Percentiles rank a stretch among this genome's conserved stretches.
Conservation (phyloP, 2,329 filamentous ascomycete species). For the Aspergillus arachidicola region DNA sequence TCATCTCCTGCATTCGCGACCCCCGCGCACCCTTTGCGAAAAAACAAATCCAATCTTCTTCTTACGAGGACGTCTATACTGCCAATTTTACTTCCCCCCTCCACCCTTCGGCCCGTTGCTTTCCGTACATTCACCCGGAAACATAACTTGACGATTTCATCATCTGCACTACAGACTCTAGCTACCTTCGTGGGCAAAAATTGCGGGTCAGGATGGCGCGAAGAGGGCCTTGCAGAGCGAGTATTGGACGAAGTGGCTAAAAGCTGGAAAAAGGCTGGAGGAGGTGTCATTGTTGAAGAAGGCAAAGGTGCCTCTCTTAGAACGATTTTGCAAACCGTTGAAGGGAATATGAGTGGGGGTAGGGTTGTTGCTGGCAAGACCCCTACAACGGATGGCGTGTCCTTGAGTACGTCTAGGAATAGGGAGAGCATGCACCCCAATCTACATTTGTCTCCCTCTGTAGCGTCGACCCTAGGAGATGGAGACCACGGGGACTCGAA, state of each 20-base stretch:
- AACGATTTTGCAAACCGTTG: slow-evolving; percentile 78
- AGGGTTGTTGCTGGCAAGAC: slow-evolving; percentile 55
- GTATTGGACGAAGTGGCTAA: slow-evolving; percentile 90
- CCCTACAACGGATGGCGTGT: slow-evolving; percentile 23
- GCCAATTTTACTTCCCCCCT: slow-evolving; percentile 84
- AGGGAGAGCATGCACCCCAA: slow-evolving; percentile 53
- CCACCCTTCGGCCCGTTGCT: slow-evolving; percentile 83
- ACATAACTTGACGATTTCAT: slow-evolving; percentile 89
- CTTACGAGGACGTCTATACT: slow-evolving; percentile 68
- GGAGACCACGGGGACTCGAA: slow-evolving; percentile 61
- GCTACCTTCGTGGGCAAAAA: slow-evolving; percentile 89
- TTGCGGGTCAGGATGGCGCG: slow-evolving; percentile 94
- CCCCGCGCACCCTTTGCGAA: slow-evolving; percentile 71
- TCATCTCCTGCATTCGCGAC: slow-evolving; percentile 91
- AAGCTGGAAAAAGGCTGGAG: slow-evolving; percentile 86
- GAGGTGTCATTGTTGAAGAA: slow-evolving; percentile 89
- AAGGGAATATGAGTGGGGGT: slow-evolving; percentile 88
- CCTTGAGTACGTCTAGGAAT: slow-evolving; percentile 34
- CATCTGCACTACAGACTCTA: slow-evolving; percentile 79
- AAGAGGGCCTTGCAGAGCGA: slow-evolving; percentile 89
- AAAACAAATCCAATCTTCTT: slow-evolving; percentile 45
- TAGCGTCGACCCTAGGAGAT: slow-evolving; percentile 47
- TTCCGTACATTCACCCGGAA: slow-evolving; percentile 98
- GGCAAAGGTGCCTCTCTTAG: slow-evolving; percentile 67
- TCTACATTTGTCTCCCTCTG: slow-evolving; percentile 29